phyloP scores from a whole-genome alignment of 495 filamentous ascomycete species.

The Lasiosphaeriaceae sp. region DNA sequence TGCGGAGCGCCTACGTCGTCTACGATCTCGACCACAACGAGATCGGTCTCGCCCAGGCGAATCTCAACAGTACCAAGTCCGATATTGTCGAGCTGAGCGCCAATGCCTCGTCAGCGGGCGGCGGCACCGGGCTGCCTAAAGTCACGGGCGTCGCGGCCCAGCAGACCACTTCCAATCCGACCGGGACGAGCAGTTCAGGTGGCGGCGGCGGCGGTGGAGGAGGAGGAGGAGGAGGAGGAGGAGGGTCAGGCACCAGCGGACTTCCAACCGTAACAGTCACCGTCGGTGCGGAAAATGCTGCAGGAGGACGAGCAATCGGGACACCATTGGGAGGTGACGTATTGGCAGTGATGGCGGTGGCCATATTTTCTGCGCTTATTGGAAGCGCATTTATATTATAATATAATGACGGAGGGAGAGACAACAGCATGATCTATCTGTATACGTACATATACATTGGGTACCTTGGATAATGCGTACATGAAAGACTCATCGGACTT shows the following conservation, averaged over 20 bases:
- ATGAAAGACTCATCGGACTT: too few relatives aligned
- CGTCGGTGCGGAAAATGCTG: conserved; percentile 3
- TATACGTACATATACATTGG: too few relatives aligned
- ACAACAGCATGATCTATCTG: too few relatives aligned
- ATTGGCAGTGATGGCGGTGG: conserved; percentile 1
- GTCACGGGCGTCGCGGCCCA: conserved; percentile 34
- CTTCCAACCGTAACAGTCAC: conserved; percentile 3
- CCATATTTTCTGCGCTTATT: not conserved
- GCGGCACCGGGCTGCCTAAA: conserved; percentile 29
- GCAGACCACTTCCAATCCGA: conserved; percentile 16
- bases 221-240: not conserved
- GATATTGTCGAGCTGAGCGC: conserved; percentile 42
- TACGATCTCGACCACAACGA: conserved; percentile 83
- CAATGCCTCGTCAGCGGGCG: conserved; percentile 13
- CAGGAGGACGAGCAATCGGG: not conserved
- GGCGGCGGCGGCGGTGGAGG: not conserved
- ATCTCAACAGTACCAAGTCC: conserved; percentile 65
- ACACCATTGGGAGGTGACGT: not conserved
- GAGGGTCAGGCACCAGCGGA: not conserved
- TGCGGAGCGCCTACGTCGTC: conserved; percentile 89
- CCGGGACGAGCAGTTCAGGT: not conserved
- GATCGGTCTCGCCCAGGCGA: conserved; percentile 81
- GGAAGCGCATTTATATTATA: not conserved
- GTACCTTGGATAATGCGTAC: too few relatives aligned
- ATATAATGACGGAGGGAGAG: too few relatives aligned